Base-by-base conservation (phyloP, 306 rosid species). In the Malus asiatica region DNA sequence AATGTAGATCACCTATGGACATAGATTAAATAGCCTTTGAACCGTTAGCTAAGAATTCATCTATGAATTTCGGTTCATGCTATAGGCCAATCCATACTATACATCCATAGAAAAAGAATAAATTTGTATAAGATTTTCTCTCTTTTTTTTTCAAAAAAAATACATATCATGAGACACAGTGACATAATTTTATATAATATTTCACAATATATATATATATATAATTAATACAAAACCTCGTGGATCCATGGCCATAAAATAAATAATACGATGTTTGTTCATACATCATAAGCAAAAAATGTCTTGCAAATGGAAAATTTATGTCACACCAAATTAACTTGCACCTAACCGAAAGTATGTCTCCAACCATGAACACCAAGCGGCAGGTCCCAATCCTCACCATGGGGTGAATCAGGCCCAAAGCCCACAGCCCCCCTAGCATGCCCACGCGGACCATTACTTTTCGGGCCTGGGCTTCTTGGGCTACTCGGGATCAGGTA, bases 381-480 rank as follows among this genome's bases (percentile, higher is more conserved):
- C 46, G 90, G 96, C 25, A 81, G 23, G n/a, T 85, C 75, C 97
- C 96, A 92, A 64, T 90, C 92, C 20, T 90, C 97, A 2, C 62
- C 61, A 0, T 77, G 67, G 2, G 81, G 78, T 9, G 83, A 75
- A 3, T 85, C 88, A 2, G 91, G 88, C 79, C 86, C 65, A 9
- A 72, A 85, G 12, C 86, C 84, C 5, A 77, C 25, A 13, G 80
- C 73, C 75, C 84, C 77, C 76, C 87, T 83, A 20, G 84, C 81
- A 30, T 83, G 86, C 60, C 82, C 74, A 0, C 86, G 83, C 3
- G 73, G 2, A 40, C 87, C 93, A 40, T 68, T 86, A 2, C 68
- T 29, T 29, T 83, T 84, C 42, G 92, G 99, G 90, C 82, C 82
- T 82, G 96, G 97, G 82, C 92, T 90, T 32, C 82, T 83, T 14